Percentiles rank a stretch among this genome's conserved stretches.
Conservation (phyloP, 2,329 filamentous ascomycete species). For the Penicillium sp. region DNA sequence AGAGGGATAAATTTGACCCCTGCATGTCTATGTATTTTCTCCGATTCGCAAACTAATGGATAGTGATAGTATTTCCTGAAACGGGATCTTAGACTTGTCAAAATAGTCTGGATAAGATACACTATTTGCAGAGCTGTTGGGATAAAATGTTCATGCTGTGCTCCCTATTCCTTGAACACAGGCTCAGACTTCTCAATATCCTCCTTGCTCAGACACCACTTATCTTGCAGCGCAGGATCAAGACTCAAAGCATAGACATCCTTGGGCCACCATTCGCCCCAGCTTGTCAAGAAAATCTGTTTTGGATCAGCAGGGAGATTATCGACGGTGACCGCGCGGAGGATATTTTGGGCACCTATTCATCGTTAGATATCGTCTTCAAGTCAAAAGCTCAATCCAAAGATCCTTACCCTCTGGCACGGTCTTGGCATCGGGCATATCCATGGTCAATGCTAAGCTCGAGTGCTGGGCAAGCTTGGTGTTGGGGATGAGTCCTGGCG, state of each 20-base stretch:
- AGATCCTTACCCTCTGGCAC: slow-evolving; percentile 20
- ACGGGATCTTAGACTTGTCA: not conserved
- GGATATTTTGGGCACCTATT: slow-evolving; percentile 24
- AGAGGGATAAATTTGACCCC: not conserved
- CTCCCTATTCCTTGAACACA: not conserved
- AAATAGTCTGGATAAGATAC: not conserved
- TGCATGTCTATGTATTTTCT: not conserved
- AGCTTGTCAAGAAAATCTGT: slow-evolving; percentile 28
- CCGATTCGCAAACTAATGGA: not conserved
- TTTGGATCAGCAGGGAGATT: slow-evolving; percentile 23
- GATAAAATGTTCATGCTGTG: not conserved
- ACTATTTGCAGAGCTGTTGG: not conserved
- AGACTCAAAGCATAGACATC: slow-evolving; percentile 23
- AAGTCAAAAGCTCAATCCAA: not conserved
- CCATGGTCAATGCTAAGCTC: slow-evolving; percentile 16
- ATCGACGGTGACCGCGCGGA: slow-evolving; percentile 17
- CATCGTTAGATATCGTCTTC: not conserved
- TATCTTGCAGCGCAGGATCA: slow-evolving; percentile 20
- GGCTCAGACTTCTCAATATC: slow-evolving; percentile 23
- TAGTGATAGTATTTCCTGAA: not conserved
- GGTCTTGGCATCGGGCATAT: slow-evolving; percentile 26
- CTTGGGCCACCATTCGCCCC: slow-evolving; percentile 30
- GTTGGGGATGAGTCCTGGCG: slow-evolving; percentile 21
- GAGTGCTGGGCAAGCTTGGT: slow-evolving; percentile 20
- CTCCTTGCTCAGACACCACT: slow-evolving; percentile 25